Conservation (phyloP, 176 grass and related monocot species). For the Carex scoparia region DNA sequence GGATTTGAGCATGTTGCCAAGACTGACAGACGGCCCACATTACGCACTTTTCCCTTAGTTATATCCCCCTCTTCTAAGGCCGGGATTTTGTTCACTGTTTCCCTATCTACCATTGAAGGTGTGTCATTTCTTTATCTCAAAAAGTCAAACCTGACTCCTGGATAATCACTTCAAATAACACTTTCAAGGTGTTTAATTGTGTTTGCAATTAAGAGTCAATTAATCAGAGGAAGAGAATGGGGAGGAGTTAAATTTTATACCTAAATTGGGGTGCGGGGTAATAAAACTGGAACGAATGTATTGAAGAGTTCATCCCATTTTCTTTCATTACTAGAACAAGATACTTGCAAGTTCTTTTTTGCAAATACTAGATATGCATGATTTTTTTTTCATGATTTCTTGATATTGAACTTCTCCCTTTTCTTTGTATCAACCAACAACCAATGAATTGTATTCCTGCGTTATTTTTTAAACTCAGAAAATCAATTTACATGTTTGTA, state of each 20-base stretch:
- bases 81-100: conserved; percentile 79
- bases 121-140: conserved; percentile 15
- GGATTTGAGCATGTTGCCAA: conserved; percentile 86
- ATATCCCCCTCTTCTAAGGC: conserved; percentile 83
- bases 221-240: not conserved
- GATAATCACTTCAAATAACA: not conserved
- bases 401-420: not conserved
- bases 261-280: too few species aligned
- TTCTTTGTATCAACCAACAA: not conserved
- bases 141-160: not conserved
- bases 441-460: not conserved
- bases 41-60: conserved; percentile 72
- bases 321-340: too few species aligned
- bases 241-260: not conserved
- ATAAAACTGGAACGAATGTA: too few species aligned
- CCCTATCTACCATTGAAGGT: conserved; percentile 57
- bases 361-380: not conserved
- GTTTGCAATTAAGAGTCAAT: not conserved
- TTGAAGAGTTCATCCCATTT: too few species aligned
- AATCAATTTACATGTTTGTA: not conserved
- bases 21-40: conserved; percentile 62
- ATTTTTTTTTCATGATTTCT: not conserved
- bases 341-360: not conserved
- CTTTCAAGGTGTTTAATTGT: not conserved
- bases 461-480: too few species aligned